Percentiles rank a stretch among this genome's conserved stretches.
These are phyloP conservation scores for Phytophthora pistaciae DNA, from an alignment of 352 stramenopile species.

Conservation along the genomic window DNA sequence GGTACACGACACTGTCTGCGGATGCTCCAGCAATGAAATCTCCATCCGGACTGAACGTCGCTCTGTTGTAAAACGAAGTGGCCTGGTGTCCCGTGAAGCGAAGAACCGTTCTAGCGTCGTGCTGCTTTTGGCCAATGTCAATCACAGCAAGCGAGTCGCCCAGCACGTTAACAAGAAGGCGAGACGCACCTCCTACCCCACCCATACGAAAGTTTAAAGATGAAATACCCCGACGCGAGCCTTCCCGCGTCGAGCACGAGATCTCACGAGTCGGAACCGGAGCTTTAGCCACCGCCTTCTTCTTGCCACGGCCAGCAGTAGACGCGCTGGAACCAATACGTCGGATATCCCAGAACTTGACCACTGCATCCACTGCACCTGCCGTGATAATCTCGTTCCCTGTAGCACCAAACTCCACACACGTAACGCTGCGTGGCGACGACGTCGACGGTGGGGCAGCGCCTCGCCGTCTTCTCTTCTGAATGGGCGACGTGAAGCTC, in stretches of 20 bases:
- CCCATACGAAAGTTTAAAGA: conserved; percentile 53
- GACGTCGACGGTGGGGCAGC: conserved; percentile 15
- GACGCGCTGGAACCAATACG: conserved; percentile 23
- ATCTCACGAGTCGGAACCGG: conserved; percentile 43
- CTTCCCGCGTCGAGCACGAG: conserved; percentile 46
- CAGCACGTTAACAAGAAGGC: conserved; percentile 71
- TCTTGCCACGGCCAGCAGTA: conserved; percentile 18
- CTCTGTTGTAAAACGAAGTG: conserved; percentile 76
- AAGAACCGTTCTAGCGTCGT: conserved; percentile 31
- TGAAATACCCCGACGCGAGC: conserved; percentile 62
- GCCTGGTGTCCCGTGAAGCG: conserved; percentile 59
- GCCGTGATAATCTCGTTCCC: conserved; percentile 62
- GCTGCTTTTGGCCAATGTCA: conserved; percentile 42
- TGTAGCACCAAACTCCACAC: conserved; percentile 63
- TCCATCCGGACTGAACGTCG: conserved; percentile 65
- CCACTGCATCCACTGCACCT: conserved; percentile 62
- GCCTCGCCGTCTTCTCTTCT: conserved; percentile 40
- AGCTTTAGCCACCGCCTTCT: conserved; percentile 19
- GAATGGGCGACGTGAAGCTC: conserved; percentile 42
- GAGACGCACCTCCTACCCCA: conserved; percentile 27
- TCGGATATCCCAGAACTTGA: conserved; percentile 82
- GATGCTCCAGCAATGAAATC: conserved; percentile 71
- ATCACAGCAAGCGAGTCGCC: conserved; percentile 68
- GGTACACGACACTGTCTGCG: conserved; percentile 58
- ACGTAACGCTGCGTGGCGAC: conserved; percentile 71